phyloP scores from a whole-genome alignment of 495 filamentous ascomycete genomes.

The Arthonia radiata region DNA sequence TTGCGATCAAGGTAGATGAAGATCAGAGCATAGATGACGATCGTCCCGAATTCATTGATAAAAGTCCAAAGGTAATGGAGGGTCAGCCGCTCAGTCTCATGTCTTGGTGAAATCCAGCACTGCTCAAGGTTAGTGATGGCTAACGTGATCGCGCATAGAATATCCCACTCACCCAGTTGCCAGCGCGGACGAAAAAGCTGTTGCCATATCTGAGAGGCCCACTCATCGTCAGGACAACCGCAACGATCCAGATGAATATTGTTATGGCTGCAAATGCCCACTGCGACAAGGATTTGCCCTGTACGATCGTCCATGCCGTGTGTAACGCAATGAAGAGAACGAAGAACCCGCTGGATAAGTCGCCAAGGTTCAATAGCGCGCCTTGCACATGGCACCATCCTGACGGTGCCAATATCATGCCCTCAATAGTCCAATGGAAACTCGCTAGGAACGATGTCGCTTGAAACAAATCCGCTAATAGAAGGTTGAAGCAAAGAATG shows the following conservation, averaged over 20 bases:
- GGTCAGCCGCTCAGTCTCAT: conserved; percentile 35
- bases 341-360: conserved; percentile 43
- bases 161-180: conserved; percentile 29
- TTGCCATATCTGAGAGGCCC: conserved; percentile 27
- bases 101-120: conserved; percentile 47
- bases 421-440: conserved; percentile 27
- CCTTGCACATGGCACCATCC: conserved; percentile 41
- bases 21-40: conserved; percentile 37
- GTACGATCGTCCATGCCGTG: conserved; percentile 39
- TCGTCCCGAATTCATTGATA: conserved; percentile 36
- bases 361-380: conserved; percentile 45
- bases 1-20: too few species aligned
- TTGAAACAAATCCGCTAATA: conserved; percentile 52
- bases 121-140: conserved; percentile 10
- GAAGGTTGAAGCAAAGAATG: conserved; percentile 45
- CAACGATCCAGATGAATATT: conserved; percentile 29
- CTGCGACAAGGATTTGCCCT: conserved; percentile 29
- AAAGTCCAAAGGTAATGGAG: conserved; percentile 68
- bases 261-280: conserved; percentile 25
- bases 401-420: conserved; percentile 31
- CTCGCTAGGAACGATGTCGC: conserved; percentile 41
- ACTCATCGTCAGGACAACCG: conserved; percentile 29
- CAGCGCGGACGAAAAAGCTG: conserved; percentile 34
- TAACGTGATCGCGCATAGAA: conserved; percentile 3
- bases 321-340: conserved; percentile 45